These are phyloP conservation scores for Camellia japonica DNA, from an alignment of 148 eudicot species.

Conservation along the genomic window DNA sequence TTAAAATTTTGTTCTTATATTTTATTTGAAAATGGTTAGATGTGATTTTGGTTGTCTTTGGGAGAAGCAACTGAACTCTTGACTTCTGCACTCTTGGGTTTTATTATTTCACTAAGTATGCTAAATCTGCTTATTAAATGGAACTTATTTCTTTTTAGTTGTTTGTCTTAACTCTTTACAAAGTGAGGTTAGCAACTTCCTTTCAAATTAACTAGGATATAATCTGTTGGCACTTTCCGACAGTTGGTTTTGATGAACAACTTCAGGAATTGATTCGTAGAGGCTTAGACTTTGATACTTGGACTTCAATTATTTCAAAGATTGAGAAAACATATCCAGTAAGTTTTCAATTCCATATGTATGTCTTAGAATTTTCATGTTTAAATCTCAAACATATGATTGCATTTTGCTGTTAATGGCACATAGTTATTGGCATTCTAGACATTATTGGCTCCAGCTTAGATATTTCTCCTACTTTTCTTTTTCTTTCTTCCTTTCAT, in stretches of 20 bases:
- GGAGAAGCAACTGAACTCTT: too few species aligned
- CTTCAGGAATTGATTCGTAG: slow-evolving; percentile 41
- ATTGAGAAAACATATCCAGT: slow-evolving; percentile 57
- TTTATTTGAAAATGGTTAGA: not conserved
- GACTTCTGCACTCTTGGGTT: not conserved
- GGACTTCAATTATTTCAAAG: slow-evolving; percentile 61
- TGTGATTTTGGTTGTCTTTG: not conserved
- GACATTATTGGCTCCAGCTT: not conserved
- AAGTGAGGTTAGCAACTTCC: not conserved
- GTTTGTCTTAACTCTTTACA: not conserved
- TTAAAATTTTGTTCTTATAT: not conserved
- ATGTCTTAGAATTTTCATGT: not conserved
- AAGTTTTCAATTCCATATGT: slow-evolving; percentile 19
- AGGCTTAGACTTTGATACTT: slow-evolving; percentile 52
- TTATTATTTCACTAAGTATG: not conserved
- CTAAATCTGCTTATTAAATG: not conserved
- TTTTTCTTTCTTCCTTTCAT: not conserved
- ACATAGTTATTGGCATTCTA: not conserved
- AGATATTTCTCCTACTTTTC: not conserved
- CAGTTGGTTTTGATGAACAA: slow-evolving; percentile 43
- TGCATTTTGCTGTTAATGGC: not conserved
- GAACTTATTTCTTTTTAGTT: not conserved
- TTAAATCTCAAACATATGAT: not conserved
- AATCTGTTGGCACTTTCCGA: slow-evolving; percentile 16
- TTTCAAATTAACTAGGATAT: not conserved